Conservation (phyloP, 176 grass and related monocot genomes). For the Oryza nivara region DNA sequence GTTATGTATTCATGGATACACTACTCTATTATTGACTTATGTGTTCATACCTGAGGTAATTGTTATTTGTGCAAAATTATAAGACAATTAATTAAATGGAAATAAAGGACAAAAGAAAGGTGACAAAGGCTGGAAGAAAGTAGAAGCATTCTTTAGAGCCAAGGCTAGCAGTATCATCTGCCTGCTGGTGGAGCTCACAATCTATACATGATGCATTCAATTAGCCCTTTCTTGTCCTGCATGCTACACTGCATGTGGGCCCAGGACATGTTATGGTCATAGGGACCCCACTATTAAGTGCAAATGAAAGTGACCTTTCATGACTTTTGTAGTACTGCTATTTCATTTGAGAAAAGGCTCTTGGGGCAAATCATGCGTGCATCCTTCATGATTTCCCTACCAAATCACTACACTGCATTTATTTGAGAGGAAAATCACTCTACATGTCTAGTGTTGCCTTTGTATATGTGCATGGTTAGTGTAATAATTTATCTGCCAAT, state of each 20-base stretch:
- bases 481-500: slow-evolving; percentile 34
- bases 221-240: slow-evolving; percentile 2
- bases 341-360: slow-evolving; percentile 29
- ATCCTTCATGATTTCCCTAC: slow-evolving; percentile 44
- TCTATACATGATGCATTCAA: slow-evolving; percentile 20
- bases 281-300: slow-evolving; percentile 35
- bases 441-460: background rate
- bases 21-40: background rate
- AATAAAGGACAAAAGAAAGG: background rate
- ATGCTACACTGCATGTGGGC: slow-evolving; percentile 13
- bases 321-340: slow-evolving; percentile 28
- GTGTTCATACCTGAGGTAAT: background rate
- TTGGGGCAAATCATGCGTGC: slow-evolving; percentile 40
- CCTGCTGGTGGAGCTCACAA: slow-evolving; percentile 21
- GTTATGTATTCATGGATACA: background rate
- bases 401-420: slow-evolving; percentile 17
- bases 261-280: slow-evolving; percentile 10
- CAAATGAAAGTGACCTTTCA: slow-evolving; percentile 32
- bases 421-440: slow-evolving; percentile 3
- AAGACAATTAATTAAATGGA: background rate
- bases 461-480: slow-evolving; percentile 20
- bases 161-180: slow-evolving; percentile 30
- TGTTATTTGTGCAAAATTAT: slow-evolving; percentile 9
- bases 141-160: slow-evolving; percentile 40
- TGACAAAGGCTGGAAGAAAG: slow-evolving; percentile 37